These are phyloP conservation scores for Exophiala viscosa DNA, from an alignment of 2,329 filamentous ascomycete genomes.

Conservation along the genomic window DNA sequence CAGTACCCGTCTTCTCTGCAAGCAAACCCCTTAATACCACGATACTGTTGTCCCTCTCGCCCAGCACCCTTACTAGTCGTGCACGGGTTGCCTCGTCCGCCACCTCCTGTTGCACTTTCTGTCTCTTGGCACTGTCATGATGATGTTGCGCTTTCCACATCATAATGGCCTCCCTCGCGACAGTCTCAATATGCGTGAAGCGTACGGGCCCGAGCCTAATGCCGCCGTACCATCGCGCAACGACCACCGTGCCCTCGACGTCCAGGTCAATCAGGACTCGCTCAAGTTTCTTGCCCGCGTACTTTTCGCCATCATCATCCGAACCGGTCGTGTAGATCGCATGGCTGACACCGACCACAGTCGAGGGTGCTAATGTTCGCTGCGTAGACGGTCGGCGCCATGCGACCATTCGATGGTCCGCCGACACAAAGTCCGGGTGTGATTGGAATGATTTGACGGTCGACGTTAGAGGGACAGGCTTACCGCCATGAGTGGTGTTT, in stretches of 20 bases:
- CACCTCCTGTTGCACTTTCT: slow-evolving; percentile 33
- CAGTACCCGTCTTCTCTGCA: slow-evolving; percentile 36
- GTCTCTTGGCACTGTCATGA: slow-evolving; percentile 32
- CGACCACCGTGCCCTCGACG: slow-evolving; percentile 47
- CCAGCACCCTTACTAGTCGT: slow-evolving; percentile 39
- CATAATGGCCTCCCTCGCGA: slow-evolving; percentile 46
- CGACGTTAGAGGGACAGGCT: slow-evolving; percentile 32
- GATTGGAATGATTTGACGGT: slow-evolving; percentile 38
- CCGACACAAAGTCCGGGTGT: slow-evolving; percentile 42
- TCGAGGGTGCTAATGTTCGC: slow-evolving; percentile 35
- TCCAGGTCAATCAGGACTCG: slow-evolving; percentile 45
- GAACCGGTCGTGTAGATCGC: slow-evolving; percentile 43
- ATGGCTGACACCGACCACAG: slow-evolving; percentile 25
- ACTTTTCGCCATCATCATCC: slow-evolving; percentile 55
- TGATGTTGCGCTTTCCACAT: slow-evolving; percentile 34
- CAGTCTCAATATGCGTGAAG: slow-evolving; percentile 52
- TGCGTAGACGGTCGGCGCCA: slow-evolving; percentile 49
- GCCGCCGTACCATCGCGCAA: slow-evolving; percentile 55
- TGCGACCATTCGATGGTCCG: slow-evolving; percentile 50
- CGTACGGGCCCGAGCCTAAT: slow-evolving; percentile 51
- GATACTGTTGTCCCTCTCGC: slow-evolving; percentile 48
- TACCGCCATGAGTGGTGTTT: background rate
- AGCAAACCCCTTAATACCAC: slow-evolving; percentile 45
- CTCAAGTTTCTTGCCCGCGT: slow-evolving; percentile 48
- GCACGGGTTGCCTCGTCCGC: slow-evolving; percentile 34